phyloP scores from a whole-genome alignment of 805 yeast species.

The Spathaspora passalidarum region DNA sequence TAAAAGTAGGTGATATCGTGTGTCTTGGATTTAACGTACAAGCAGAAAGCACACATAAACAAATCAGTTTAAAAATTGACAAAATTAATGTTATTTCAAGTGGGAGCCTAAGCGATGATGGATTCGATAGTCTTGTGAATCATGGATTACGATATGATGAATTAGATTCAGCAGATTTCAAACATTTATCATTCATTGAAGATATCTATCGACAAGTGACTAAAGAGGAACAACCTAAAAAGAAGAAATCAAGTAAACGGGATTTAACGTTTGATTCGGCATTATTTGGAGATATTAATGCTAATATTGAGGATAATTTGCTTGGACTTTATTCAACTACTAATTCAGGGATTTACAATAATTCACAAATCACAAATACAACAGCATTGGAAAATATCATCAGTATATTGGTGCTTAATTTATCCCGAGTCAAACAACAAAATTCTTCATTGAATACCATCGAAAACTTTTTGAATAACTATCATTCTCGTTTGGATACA shows the following conservation, averaged over 20 bases:
- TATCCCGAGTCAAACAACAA: conserved; percentile 59
- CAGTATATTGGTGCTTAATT: conserved; percentile 49
- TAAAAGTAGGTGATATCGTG: conserved; percentile 80
- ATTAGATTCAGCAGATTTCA: conserved; percentile 26
- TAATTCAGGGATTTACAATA: conserved; percentile 55
- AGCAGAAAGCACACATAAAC: conserved; percentile 66
- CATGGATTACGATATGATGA: conserved; percentile 4
- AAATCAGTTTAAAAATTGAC: conserved; percentile 81
- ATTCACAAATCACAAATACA: conserved; percentile 57
- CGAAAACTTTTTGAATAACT: conserved; percentile 52
- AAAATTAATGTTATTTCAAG: conserved; percentile 53
- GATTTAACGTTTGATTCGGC: conserved; percentile 49
- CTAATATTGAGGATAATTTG: conserved; percentile 47
- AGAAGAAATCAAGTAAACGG: not conserved
- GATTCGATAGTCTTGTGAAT: not conserved
- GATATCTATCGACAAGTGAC: conserved; percentile 23
- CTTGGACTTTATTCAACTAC: conserved; percentile 47
- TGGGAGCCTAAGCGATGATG: not conserved
- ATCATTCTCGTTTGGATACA: conserved; percentile 28
- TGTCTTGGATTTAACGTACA: conserved; percentile 92
- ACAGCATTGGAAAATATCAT: conserved; percentile 55
- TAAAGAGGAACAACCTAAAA: conserved; percentile 11
- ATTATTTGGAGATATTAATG: conserved; percentile 58
- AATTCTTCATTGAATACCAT: conserved; percentile 53
- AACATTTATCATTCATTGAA: conserved; percentile 36